These are phyloP conservation scores for Viola odorata DNA, from an alignment of 345 rosid genomes.

Conservation along the genomic window DNA sequence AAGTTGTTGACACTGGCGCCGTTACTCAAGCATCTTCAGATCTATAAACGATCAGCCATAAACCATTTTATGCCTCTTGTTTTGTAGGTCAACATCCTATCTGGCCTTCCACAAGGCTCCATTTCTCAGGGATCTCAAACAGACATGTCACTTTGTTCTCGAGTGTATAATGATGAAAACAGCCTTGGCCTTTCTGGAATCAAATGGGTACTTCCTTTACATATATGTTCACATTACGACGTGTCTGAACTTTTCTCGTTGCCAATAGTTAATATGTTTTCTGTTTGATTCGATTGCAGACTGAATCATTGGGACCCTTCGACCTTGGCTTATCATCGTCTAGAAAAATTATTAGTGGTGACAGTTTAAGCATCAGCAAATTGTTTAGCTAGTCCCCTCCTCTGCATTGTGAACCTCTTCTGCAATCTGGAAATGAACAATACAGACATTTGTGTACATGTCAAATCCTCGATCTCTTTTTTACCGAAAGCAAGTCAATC, in stretches of 20 bases:
- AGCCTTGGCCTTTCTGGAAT: slow-evolving; percentile 88
- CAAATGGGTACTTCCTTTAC: slow-evolving; percentile 64
- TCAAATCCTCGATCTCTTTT: too few species aligned
- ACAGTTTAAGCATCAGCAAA: slow-evolving; percentile 35
- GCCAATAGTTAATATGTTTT: background rate
- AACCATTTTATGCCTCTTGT: background rate
- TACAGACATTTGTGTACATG: too few species aligned
- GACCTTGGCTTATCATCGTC: slow-evolving; percentile 69
- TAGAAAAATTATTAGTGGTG: slow-evolving; percentile 38
- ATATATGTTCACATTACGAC: background rate
- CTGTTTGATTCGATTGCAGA: slow-evolving; percentile 39
- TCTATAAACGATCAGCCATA: too few species aligned
- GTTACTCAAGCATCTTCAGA: too few species aligned
- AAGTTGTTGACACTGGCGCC: too few species aligned
- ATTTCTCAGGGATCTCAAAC: slow-evolving; percentile 37
- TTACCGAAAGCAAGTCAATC: too few species aligned
- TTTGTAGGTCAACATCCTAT: slow-evolving; percentile 39
- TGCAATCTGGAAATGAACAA: too few species aligned
- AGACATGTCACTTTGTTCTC: slow-evolving; percentile 35
- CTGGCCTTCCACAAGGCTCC: slow-evolving; percentile 26
- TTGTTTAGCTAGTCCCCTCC: slow-evolving; percentile 23
- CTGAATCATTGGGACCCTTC: slow-evolving; percentile 75
- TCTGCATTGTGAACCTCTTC: background rate
- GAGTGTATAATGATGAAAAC: slow-evolving; percentile 50
- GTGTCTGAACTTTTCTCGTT: background rate